These are phyloP conservation scores for Brassica juncea DNA, from an alignment of 345 rosid species.

Conservation along the genomic window DNA sequence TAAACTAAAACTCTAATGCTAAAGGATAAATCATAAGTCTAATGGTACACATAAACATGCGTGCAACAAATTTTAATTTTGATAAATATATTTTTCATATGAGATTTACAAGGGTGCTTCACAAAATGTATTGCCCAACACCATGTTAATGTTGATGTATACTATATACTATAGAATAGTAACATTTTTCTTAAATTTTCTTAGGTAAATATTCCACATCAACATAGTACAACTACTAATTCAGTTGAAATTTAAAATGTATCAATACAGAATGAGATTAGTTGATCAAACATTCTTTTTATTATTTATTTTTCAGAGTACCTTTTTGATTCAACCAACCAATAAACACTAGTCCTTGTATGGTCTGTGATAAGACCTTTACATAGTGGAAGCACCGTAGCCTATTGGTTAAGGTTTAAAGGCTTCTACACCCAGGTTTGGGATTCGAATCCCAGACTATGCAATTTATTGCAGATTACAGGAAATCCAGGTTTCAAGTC, in stretches of 20 bases:
- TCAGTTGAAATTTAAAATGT: not conserved
- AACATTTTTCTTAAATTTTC: not conserved
- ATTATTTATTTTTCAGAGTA: not conserved
- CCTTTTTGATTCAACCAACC: slow-evolving; percentile 36
- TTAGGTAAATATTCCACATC: slow-evolving; percentile 31
- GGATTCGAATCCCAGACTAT: no score
- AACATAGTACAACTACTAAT: slow-evolving; percentile 26
- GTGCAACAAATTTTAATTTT: not conserved
- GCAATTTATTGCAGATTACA: no score
- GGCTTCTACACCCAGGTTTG: no score
- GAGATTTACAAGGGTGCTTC: not conserved
- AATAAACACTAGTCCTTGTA: slow-evolving; percentile 36
- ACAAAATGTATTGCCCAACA: not conserved
- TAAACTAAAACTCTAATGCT: not conserved
- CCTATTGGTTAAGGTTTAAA: no score
- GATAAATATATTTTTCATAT: not conserved
- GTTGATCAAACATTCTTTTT: slow-evolving; percentile 25
- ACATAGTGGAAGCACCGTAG: no score
- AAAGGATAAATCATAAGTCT: not conserved
- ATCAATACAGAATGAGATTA: slow-evolving; percentile 19
- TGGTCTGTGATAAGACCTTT: not conserved
- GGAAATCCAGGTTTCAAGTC: no score
- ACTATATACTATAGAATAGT: not conserved
- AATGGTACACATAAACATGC: not conserved
- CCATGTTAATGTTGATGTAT: slow-evolving; percentile 13